Base-by-base conservation (phyloP, 768 basidiomycete species). In the Hygrophorus pudorinus region DNA sequence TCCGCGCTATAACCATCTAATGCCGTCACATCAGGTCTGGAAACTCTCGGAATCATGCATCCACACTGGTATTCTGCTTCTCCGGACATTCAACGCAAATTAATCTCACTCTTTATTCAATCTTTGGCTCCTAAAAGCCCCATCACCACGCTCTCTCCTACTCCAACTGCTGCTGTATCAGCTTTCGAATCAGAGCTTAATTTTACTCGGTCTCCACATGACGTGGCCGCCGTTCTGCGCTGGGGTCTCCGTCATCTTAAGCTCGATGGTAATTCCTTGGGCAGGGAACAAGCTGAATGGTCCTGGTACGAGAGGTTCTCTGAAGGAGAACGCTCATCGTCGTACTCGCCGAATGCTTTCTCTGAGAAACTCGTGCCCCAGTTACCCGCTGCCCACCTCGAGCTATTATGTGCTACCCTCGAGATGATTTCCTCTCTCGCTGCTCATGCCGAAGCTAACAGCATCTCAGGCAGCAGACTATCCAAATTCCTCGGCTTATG, bases 31-130 rank as follows among this genome's bases (percentile, higher is more conserved):
- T 32, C 48, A 88, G 85, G 85, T n/a, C 67, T 87, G 41, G 84
- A 87, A 57, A 79, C 81, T 3, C 78, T 85, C 37, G 87, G 86
- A 14, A 70, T 89, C 37, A 89, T 89, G 83, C 82, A 83, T 53
- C 84, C 87, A 4, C 81, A 88, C 57, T 89, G 83, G 85, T 70
- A 82, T 58, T 80, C 85, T 32, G 71, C 85, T 7, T 85, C 82
- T 5, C 75, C 76, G 6, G 73, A 76, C 8, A 61, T 72, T n/a
- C 86, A 89, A 59, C 77, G 66, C 45, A 65, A 58, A 47, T 76
- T 89, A 27, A 76, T 87, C 45, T 82, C 82, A 13, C 72, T 78
- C 46, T 88, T 81, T 65, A 67, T 89, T 48, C 73, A 72, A 50
- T 83, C 83, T 1, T 67, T 82, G 59, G 65, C 68, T 51, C 56